phyloP scores from a whole-genome alignment of 345 rosid genomes.

The Erodium maritimum region DNA sequence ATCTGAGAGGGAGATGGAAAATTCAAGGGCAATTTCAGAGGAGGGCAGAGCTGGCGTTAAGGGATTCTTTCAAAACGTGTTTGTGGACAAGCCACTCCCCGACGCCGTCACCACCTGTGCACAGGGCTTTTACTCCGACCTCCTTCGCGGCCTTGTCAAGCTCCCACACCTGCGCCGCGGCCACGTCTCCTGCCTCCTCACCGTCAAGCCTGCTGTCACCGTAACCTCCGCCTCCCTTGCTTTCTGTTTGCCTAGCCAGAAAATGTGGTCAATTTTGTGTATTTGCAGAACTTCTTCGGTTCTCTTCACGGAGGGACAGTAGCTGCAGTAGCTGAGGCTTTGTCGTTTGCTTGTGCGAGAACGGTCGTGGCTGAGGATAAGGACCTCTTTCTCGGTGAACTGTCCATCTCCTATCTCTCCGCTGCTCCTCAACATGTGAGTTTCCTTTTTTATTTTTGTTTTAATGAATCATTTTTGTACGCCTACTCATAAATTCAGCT shows the following conservation, averaged over 20 bases:
- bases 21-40: no score
- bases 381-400: constrained; percentile 53
- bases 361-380: constrained; percentile 46
- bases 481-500: no score
- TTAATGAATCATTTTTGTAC: no score
- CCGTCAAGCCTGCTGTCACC: constrained; percentile 32
- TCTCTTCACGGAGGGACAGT: constrained; percentile 65
- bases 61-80: no score
- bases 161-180: constrained; percentile 37
- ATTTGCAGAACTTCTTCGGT: constrained; percentile 33
- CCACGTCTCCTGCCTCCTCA: constrained; percentile 38
- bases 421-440: constrained; percentile 31
- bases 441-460: not conserved
- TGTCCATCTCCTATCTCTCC: constrained; percentile 55
- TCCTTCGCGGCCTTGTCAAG: constrained; percentile 33
- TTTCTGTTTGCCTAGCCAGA: not conserved
- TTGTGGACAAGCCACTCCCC: constrained; percentile 5
- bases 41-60: no score
- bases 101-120: constrained; percentile 11
- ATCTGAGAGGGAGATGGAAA: no score
- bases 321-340: constrained; percentile 57
- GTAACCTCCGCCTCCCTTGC: constrained; percentile 20
- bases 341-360: constrained; percentile 52
- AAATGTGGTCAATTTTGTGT: not conserved
- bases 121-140: constrained; percentile 34